Conservation (phyloP, 2,329 filamentous ascomycete species). For the Penicillium sclerotiorum region DNA sequence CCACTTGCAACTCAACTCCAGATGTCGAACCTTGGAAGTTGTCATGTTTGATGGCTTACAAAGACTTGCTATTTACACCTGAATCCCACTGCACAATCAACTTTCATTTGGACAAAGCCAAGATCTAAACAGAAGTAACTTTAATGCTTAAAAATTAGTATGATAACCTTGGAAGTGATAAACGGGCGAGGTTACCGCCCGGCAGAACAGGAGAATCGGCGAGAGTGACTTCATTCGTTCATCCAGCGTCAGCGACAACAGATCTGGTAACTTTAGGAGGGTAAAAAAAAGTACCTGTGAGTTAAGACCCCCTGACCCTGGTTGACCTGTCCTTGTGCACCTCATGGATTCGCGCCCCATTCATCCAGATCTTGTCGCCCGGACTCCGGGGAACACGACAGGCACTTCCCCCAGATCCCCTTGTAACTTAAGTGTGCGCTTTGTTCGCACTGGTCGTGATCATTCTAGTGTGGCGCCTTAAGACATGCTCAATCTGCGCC, state of each 20-base stretch:
- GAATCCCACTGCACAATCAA: no score
- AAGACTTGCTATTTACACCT: no score
- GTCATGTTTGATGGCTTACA: no score
- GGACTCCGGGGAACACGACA: conserved; percentile 18
- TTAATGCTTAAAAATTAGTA: neutral
- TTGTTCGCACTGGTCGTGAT: conserved; percentile 28
- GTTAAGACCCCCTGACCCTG: conserved; percentile 9
- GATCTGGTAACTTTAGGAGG: conserved; percentile 15
- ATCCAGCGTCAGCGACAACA: conserved; percentile 21
- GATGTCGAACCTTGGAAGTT: no score
- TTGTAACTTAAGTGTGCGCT: conserved; percentile 23
- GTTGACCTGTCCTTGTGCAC: conserved; percentile 4
- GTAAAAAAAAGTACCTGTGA: conserved; percentile 24
- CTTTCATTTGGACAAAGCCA: no score
- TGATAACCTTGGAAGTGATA: no score
- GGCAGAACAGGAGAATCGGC: conserved; percentile 23
- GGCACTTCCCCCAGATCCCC: conserved; percentile 20
- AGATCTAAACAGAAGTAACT: no score
- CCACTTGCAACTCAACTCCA: no score
- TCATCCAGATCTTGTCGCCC: neutral
- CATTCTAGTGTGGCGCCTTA: conserved; percentile 30
- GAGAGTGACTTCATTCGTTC: conserved; percentile 26
- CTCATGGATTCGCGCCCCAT: conserved; percentile 3
- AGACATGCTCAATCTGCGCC: conserved; percentile 33
- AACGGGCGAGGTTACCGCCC: conserved; percentile 18